These are phyloP conservation scores for Oxyria digyna DNA, from an alignment of 148 eudicot genomes.

Conservation along the genomic window DNA sequence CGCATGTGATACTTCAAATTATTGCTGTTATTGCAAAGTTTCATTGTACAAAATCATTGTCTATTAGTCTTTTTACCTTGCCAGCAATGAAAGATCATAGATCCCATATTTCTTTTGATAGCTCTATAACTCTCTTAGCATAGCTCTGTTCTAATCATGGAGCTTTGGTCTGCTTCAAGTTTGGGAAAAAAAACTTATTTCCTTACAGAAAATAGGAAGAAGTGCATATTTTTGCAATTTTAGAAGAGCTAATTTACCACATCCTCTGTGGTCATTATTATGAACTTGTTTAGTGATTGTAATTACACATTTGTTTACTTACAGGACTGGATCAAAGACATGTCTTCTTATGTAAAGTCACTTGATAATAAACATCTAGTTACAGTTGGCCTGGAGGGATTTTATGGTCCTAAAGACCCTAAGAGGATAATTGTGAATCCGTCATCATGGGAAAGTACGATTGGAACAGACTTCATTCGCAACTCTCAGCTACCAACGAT, in stretches of 20 bases:
- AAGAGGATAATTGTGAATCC: constrained; percentile 53
- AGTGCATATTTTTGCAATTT: neutral
- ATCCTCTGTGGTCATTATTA: neutral
- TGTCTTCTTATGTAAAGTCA: constrained; percentile 72
- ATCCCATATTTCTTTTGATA: neutral
- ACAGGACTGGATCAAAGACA: constrained; percentile 98
- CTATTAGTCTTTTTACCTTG: neutral
- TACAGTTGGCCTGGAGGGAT: constrained; percentile 90
- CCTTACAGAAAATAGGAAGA: neutral
- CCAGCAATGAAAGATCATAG: neutral
- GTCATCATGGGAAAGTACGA: constrained; percentile 52
- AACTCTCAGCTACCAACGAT: constrained; percentile 65
- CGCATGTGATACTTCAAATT: neutral
- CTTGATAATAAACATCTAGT: constrained; percentile 79
- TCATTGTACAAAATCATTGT: neutral
- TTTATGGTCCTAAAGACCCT: constrained; percentile 69
- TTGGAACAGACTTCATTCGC: constrained; percentile 92
- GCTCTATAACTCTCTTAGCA: too few relatives aligned
- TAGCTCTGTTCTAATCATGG: neutral
- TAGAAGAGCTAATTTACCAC: neutral
- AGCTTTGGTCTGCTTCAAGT: neutral
- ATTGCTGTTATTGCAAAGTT: neutral
- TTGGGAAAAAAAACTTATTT: neutral
- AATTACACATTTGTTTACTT: neutral
- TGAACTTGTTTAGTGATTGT: too few relatives aligned